These are phyloP conservation scores for Syzygium oleosum DNA, from an alignment of 345 rosid species.

Conservation along the genomic window DNA sequence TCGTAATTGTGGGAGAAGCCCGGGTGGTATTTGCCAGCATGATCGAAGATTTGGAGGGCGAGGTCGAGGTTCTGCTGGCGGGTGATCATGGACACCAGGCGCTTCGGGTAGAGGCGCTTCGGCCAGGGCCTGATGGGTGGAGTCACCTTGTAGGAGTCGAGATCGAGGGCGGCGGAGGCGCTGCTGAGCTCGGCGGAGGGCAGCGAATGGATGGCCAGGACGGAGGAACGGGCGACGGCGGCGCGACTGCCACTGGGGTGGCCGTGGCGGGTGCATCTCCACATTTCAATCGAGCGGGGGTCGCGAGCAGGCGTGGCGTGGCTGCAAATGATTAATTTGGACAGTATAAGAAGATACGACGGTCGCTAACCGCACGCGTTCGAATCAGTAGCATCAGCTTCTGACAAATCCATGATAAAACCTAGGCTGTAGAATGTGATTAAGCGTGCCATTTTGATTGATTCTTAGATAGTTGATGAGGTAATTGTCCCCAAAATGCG, in stretches of 20 bases:
- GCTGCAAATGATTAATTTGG: too few species aligned
- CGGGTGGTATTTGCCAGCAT: constrained; percentile 74
- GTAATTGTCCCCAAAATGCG: not conserved
- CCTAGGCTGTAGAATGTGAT: not conserved
- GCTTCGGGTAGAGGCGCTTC: constrained; percentile 62
- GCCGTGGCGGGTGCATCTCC: not conserved
- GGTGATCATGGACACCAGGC: constrained; percentile 59
- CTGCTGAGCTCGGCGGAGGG: not conserved
- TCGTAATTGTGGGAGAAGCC: constrained; percentile 56
- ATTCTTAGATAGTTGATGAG: not conserved
- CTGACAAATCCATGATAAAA: not conserved
- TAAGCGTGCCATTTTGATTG: not conserved
- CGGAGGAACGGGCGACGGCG: not conserved
- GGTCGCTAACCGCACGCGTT: not conserved
- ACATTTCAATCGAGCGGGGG: not conserved
- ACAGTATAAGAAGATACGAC: too few species aligned
- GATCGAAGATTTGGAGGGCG: constrained; percentile 75
- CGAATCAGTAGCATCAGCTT: not conserved
- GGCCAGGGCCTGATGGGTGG: constrained; percentile 95
- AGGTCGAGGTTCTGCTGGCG: constrained; percentile 81
- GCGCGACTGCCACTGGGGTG: not conserved
- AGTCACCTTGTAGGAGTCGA: constrained; percentile 36
- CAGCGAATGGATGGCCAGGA: not conserved
- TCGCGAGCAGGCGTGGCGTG: not conserved
- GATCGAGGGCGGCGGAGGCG: not conserved